These are phyloP conservation scores for Colletotrichum incanum DNA, from an alignment of 2,329 filamentous ascomycete species.

Conservation along the genomic window DNA sequence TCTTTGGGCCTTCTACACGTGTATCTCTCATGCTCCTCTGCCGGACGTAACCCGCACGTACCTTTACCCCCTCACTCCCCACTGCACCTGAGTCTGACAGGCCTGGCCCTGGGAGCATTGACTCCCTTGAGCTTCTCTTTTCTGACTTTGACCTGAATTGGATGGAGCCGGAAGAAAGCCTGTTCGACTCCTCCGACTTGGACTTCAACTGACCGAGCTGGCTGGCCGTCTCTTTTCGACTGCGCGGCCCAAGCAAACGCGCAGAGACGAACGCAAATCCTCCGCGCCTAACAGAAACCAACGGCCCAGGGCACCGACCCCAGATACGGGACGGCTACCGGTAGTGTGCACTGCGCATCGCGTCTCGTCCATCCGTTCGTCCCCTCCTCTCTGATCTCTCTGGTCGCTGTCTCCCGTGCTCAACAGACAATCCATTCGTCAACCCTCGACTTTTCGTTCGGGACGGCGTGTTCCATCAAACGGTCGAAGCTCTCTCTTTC, in stretches of 20 bases:
- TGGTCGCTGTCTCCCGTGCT: conserved; percentile 6
- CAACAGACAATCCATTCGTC: conserved; percentile 5
- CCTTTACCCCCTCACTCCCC: conserved; percentile 15
- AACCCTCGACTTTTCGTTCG: conserved; percentile 15
- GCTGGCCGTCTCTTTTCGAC: conserved; percentile 19
- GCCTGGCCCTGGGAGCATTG: conserved; percentile 32
- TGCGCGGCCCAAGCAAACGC: conserved; percentile 37
- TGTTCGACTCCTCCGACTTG: conserved; percentile 17
- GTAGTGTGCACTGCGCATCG: conserved; percentile 22
- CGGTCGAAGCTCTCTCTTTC: conserved; percentile 16
- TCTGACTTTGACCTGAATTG: conserved; percentile 14
- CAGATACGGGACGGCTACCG: conserved; percentile 19
- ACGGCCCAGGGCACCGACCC: conserved; percentile 36
- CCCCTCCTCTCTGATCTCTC: conserved; percentile 1
- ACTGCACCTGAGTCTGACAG: conserved; percentile 33
- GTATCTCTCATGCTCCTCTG: conserved; percentile 12
- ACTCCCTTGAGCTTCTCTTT: conserved; percentile 12
- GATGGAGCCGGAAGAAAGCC: conserved; percentile 26
- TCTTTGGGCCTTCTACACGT: not conserved
- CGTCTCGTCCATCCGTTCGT: conserved; percentile 2
- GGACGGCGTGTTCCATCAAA: conserved; percentile 42
- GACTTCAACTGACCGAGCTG: not conserved
- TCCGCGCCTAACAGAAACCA: conserved; percentile 34
- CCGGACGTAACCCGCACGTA: conserved; percentile 38
- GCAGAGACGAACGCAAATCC: conserved; percentile 38